phyloP scores from a whole-genome alignment of 352 stramenopile species.

The Pythium utonaiense region DNA sequence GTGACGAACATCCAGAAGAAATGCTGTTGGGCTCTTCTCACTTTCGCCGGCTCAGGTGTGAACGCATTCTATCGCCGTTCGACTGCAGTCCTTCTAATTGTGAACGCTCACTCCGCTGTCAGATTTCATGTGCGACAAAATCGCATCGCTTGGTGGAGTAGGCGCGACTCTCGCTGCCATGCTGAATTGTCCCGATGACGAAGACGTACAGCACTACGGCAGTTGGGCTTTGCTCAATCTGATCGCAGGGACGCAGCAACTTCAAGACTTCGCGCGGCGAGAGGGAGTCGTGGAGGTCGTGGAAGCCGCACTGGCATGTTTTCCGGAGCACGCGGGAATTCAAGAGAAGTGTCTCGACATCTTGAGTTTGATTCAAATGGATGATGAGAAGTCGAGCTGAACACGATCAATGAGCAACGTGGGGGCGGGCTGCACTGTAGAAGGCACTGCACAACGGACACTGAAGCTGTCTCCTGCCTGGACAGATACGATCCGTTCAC shows the following conservation, averaged over 20 bases:
- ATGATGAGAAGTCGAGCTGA: constrained; percentile 34
- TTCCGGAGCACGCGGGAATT: constrained; percentile 71
- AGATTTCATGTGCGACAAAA: constrained; percentile 68
- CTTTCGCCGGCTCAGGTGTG: constrained; percentile 69
- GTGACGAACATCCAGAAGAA: constrained; percentile 68
- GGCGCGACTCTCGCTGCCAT: constrained; percentile 71
- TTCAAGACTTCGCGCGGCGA: constrained; percentile 54
- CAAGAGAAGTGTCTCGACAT: constrained; percentile 70
- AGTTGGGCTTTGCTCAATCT: constrained; percentile 72
- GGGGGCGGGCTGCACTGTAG: background rate
- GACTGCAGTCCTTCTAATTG: background rate
- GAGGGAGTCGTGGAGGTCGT: constrained; percentile 81
- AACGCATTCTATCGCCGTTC: background rate
- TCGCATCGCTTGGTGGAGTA: constrained; percentile 54
- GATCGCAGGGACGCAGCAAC: constrained; percentile 39
- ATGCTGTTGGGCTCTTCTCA: constrained; percentile 82
- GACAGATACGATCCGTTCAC: constrained; percentile 33
- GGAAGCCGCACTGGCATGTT: constrained; percentile 76
- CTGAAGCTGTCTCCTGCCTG: constrained; percentile 35
- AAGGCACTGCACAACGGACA: constrained; percentile 30
- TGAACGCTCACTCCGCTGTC: background rate
- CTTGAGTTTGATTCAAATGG: constrained; percentile 37
- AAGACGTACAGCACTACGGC: constrained; percentile 59
- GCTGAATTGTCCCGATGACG: constrained; percentile 64
- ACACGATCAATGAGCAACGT: constrained; percentile 34